Base-by-base conservation (phyloP, 208 protist genomes). In the Trypanosoma rangeli region DNA sequence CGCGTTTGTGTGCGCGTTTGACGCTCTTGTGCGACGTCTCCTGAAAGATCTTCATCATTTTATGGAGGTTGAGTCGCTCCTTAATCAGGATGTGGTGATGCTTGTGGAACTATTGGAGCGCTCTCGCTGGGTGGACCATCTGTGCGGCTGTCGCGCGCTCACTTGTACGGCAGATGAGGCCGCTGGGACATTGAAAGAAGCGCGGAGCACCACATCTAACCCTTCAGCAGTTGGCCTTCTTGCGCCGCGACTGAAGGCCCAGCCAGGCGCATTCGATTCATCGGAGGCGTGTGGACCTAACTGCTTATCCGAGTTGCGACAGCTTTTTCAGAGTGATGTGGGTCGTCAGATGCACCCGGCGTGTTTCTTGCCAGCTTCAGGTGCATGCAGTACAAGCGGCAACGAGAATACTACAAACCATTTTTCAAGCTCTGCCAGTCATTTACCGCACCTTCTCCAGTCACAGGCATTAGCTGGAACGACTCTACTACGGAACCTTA, bases 1-100 rank as follows among this genome's bases (percentile, higher is more conserved):
- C 18, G 48, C 83, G 29, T 88, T 94, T 70, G 84, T 95, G n/a
- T 79, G 78, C 55, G 80, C 84, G 28, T 83, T 85, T 48, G 83
- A 94, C 68, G 61, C 76, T 57, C 78, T 93, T 53, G 72, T 89
- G 28, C 66, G 68, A 26, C 64, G 64, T 28, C 73, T 84, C 39
- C 73, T 89, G 60, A 52, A 73, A 29, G 64, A 86, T 16, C 75
- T 90, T 22, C 79, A 76, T 33, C 73, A 68, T 20, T 67, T 87
- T 24, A 59, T 66, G n/a, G 73, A 84, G 44, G 76, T 71, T 49
- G 67, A 73, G 10, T 55, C 59, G 33, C 64, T 75, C 22, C 78
- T 94, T 29, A 64, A 71, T 0, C 76, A 89, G 65, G 73, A 81
- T 37, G 18, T 77, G 8, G 53, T 61, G 15, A 81, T 87, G 33